These are phyloP conservation scores for Apiotrichum gamsii DNA, from an alignment of 1,284 basidiomycete genomes.

Conservation along the genomic window DNA sequence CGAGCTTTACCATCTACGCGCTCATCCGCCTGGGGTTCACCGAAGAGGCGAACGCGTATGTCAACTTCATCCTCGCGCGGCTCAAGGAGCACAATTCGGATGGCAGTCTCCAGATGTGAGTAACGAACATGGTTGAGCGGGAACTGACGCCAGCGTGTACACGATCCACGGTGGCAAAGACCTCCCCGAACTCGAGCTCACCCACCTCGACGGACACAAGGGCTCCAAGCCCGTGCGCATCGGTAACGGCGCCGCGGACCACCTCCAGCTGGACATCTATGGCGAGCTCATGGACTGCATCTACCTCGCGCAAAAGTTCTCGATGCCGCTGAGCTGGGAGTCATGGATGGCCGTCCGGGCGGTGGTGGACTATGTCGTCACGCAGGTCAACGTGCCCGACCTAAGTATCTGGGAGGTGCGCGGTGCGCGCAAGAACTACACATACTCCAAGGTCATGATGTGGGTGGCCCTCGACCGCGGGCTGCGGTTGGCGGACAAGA, in stretches of 20 bases:
- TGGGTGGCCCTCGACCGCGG: slow-evolving; percentile 91
- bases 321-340: slow-evolving; percentile 58
- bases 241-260: slow-evolving; percentile 82
- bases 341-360: slow-evolving; percentile 57
- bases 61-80: slow-evolving; percentile 81
- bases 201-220: slow-evolving; percentile 80
- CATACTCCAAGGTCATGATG: slow-evolving; percentile 90
- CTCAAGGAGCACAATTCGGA: slow-evolving; percentile 74
- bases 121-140: neutral
- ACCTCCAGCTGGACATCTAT: slow-evolving; percentile 88
- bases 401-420: slow-evolving; percentile 66
- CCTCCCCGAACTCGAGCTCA: slow-evolving; percentile 71
- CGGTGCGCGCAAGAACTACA: slow-evolving; percentile 70
- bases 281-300: slow-evolving; percentile 87
- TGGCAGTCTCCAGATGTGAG: slow-evolving; percentile 79
- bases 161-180: slow-evolving; percentile 61
- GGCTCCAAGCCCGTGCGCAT: slow-evolving; percentile 60
- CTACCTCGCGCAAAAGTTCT: slow-evolving; percentile 77
- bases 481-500: slow-evolving; percentile 80
- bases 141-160: slow-evolving; percentile 37
- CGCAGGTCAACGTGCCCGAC: slow-evolving; percentile 39
- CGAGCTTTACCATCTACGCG: slow-evolving; percentile 85
- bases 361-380: slow-evolving; percentile 47
- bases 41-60: slow-evolving; percentile 63
- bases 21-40: slow-evolving; percentile 85